Conservation (phyloP, 768 basidiomycete species). For the Lactifluus piperatus region DNA sequence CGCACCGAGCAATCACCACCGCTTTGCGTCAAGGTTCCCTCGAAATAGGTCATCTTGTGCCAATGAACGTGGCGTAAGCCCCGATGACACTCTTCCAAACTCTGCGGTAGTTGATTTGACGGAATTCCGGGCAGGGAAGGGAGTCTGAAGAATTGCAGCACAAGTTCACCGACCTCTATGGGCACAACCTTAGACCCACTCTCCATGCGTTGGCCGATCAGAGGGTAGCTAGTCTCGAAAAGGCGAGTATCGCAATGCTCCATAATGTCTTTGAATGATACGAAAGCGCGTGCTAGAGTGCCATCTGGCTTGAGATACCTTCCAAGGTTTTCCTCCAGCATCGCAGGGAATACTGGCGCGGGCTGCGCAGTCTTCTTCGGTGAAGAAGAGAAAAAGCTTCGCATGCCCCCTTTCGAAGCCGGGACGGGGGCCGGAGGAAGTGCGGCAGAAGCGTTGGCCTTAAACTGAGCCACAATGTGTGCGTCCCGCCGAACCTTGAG, state of each 20-base stretch:
- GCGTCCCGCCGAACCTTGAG: slow-evolving; percentile 82
- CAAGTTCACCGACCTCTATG: slow-evolving; percentile 76
- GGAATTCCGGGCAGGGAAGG: slow-evolving; percentile 81
- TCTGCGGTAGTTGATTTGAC: slow-evolving; percentile 75
- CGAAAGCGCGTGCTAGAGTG: slow-evolving; percentile 80
- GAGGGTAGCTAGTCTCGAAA: slow-evolving; percentile 73
- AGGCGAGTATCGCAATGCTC: slow-evolving; percentile 74
- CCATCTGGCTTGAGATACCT: slow-evolving; percentile 78
- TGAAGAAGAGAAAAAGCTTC: slow-evolving; percentile 67
- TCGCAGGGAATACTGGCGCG: slow-evolving; percentile 27
- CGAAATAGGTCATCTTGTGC: slow-evolving; percentile 92
- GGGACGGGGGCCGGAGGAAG: slow-evolving; percentile 37
- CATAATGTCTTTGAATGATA: slow-evolving; percentile 85
- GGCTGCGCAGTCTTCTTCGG: slow-evolving; percentile 55
- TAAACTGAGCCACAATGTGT: slow-evolving; percentile 74
- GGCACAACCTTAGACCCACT: slow-evolving; percentile 48
- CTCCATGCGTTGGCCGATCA: slow-evolving; percentile 69
- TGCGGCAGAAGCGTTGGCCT: slow-evolving; percentile 46
- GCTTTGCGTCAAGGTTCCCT: slow-evolving; percentile 85
- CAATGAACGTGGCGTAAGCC: slow-evolving; percentile 85
- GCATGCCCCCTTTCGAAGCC: slow-evolving; percentile 54
- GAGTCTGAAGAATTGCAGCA: slow-evolving; percentile 83
- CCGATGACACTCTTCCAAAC: slow-evolving; percentile 84
- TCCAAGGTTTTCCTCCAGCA: slow-evolving; percentile 66
- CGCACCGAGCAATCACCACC: slow-evolving; percentile 89